Base-by-base conservation (phyloP, 192 early-diverging fungal species). In the Entomortierella beljakovae region DNA sequence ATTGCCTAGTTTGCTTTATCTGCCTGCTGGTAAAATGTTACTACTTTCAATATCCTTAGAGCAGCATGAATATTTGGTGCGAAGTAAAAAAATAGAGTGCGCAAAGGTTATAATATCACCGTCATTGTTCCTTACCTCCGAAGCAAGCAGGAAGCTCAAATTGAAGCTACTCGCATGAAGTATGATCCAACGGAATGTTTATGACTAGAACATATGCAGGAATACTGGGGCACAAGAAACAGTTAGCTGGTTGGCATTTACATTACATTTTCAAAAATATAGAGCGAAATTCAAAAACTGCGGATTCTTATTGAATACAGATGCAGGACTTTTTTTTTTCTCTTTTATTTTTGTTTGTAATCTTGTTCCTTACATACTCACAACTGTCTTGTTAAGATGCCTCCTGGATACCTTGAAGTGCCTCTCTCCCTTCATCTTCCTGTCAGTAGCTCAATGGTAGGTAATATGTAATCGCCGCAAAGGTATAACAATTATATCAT, bases 101-200 rank as follows among this genome's bases (percentile, higher is more conserved):
- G n/a, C n/a, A n/a, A n/a, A n/a, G n/a, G n/a, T n/a, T n/a, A n/a
- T n/a, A n/a, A 70, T 61, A 35, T 83, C 5, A 75, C 82, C 3
- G 67, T 58, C 1, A 83, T 83, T 65, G 77, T 65, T 0, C 65
- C 66, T 2, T 67, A 80, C n/a, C 53, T 83, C 13, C 65, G 46
- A 32, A 23, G 38, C 9, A 28, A 74, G 1, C 28, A 54, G 0
- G 35, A 63, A 0, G 61, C 61, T 23, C n/a, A 37, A 18, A 80
- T 83, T 51, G 82, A 83, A 18, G 63, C 4, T 0, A 38, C 80
- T 13, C 75, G 82, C 2, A 58, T 16, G 26, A 83, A 83, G 29
- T 83, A 83, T 23, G 76, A 83, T 54, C 82, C 15, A 23, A 53
- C 0, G 55, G 64, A 43, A 53, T 74, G 52, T 83, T 83, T 49